Base-by-base conservation (phyloP, 148 eudicot species). In the Rhododendron williamsianum region DNA sequence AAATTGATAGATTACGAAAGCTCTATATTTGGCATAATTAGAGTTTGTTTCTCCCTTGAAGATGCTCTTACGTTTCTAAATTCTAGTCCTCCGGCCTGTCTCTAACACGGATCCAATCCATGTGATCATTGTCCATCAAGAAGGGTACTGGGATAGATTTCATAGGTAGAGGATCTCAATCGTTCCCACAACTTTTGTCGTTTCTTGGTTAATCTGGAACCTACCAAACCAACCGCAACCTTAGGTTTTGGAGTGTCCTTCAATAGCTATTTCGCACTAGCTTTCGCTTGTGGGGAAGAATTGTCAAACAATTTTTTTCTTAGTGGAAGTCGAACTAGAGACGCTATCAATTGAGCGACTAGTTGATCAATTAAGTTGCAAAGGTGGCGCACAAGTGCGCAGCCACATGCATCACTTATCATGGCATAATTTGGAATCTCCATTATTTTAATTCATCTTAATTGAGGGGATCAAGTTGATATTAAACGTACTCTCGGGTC, bases 301-400 rank as follows among this genome's bases (percentile, higher is more conserved):
- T 15, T 54, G 13, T 54, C 16, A 15, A 6, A 60, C 2, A 9
- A 65, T n/a, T 65, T 60, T 60, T 23, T 60, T 10, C 71, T 65
- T 65, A 65, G 71, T 65, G 71, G 71, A 25, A 65, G 71, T 30
- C 30, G 16, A 63, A n/a, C 36, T 43, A 30, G 16, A n/a, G 43
- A 82, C 76, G 4, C 46, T 33, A 8, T 65, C 71, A 30, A n/a
- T 9, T 1, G 19, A 82, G n/a, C n/a, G 58, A 82, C 43, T 52
- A 84, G 38, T 49, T 35, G 60, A 86, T 52, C 81, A 33, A 33
- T 35, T 1, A 82, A 81, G 35, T 86, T 86, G 85, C 33, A 4
- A 76, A 58, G 74, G 81, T 56, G 81, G 60, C 81, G 82, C 33
- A 4, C 8, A 41, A 86, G 79, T 78, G 83, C 73, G 82, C 56